Evolutionary conservation across 805 yeast genomes (phyloP).

Genomic region (Barnettozyma siamensis): DNA sequence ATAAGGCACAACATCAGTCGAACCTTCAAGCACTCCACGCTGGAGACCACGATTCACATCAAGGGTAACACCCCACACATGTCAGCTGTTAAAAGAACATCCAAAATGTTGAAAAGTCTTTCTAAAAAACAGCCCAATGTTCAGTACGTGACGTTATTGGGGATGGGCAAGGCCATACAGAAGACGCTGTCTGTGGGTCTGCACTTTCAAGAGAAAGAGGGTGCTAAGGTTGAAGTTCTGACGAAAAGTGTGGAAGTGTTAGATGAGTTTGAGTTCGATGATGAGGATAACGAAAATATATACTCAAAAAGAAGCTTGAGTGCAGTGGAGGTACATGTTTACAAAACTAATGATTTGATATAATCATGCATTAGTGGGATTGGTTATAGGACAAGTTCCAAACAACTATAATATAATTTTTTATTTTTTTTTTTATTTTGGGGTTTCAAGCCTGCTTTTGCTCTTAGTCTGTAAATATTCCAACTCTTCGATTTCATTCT

Average conservation of each 20-base stretch:
- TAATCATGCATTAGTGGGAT: conserved; percentile 1
- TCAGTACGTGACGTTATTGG: conserved; percentile 50
- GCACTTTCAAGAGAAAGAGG: conserved; percentile 47
- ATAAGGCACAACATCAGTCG: conserved; percentile 53
- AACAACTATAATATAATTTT: neutral
- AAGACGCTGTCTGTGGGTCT: conserved; percentile 58
- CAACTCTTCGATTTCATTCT: conserved; percentile 47
- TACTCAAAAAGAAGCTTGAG: conserved; percentile 34
- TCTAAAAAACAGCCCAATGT: conserved; percentile 37
- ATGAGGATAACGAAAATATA: conserved; percentile 28
- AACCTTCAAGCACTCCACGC: conserved; percentile 36
- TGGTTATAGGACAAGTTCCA: too few species aligned
- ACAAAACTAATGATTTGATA: conserved; percentile 8
- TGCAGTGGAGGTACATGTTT: conserved; percentile 39
- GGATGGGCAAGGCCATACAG: conserved; percentile 71
- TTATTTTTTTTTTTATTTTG: neutral
- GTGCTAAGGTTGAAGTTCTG: conserved; percentile 47
- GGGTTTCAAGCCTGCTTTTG: conserved; percentile 20
- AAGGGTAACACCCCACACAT: conserved; percentile 67
- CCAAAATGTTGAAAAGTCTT: conserved; percentile 44
- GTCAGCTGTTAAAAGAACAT: conserved; percentile 63
- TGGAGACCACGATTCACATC: conserved; percentile 47
- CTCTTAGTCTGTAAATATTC: conserved; percentile 39
- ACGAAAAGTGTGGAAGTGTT: conserved; percentile 66
- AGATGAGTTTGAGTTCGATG: conserved; percentile 52